phyloP scores from a whole-genome alignment of 1,284 basidiomycete species.

The Austroboletus rostrupii region DNA sequence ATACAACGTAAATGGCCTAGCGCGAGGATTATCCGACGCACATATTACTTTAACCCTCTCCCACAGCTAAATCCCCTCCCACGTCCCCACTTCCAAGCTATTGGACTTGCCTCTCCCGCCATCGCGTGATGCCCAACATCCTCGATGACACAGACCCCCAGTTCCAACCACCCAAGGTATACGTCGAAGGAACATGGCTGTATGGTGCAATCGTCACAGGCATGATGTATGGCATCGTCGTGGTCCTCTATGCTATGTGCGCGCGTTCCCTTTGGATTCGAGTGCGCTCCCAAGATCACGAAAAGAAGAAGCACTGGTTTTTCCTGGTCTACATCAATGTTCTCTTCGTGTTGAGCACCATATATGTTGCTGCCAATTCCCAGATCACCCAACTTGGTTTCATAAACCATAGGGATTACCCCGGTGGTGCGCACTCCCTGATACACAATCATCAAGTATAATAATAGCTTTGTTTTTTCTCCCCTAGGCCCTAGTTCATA shows the following conservation, averaged over 20 bases:
- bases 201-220: constrained; percentile 30
- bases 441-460: not conserved
- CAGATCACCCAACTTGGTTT: constrained; percentile 31
- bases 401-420: constrained; percentile 34
- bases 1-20: constrained; percentile 2
- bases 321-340: constrained; percentile 30
- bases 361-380: constrained; percentile 26
- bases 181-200: constrained; percentile 28
- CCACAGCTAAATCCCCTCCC: not conserved
- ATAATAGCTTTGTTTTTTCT: not conserved
- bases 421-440: constrained; percentile 28
- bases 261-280: constrained; percentile 26
- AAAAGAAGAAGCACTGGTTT: constrained; percentile 17
- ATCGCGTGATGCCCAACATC: constrained; percentile 12
- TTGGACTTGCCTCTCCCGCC: not conserved
- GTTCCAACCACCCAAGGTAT: constrained; percentile 18
- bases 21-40: not conserved
- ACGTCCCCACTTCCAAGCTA: constrained; percentile 4
- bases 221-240: constrained; percentile 28
- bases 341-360: constrained; percentile 31
- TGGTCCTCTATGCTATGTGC: constrained; percentile 29
- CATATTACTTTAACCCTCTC: too few species aligned
- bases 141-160: constrained; percentile 12
- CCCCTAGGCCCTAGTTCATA: constrained; percentile 23
- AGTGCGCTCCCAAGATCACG: constrained; percentile 10